phyloP scores from a whole-genome alignment of 176 grass and related monocot genomes.

The Calamus simplicifolius region DNA sequence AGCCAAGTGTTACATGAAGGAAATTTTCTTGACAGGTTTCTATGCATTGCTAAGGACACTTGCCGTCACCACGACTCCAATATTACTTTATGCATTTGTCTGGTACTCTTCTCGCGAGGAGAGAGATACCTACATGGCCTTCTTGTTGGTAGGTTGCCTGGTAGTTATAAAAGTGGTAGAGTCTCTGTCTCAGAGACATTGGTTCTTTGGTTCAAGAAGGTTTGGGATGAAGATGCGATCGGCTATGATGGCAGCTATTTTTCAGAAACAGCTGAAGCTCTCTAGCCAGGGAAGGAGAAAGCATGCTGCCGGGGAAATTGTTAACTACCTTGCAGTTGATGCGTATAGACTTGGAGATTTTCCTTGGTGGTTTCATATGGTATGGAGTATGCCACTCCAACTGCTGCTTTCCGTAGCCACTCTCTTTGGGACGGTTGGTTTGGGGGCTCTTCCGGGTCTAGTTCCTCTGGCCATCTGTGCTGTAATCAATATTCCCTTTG shows the following conservation, averaged over 20 bases:
- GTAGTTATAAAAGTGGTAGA: constrained; percentile 54
- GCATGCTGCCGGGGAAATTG: constrained; percentile 67
- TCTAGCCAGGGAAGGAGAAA: constrained; percentile 63
- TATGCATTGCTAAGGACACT: constrained; percentile 54
- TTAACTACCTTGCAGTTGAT: constrained; percentile 83
- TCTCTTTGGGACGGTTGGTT: constrained; percentile 62
- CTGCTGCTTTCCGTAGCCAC: constrained; percentile 41
- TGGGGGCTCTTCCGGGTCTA: constrained; percentile 65
- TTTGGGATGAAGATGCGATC: constrained; percentile 76
- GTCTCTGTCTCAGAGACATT: constrained; percentile 74
- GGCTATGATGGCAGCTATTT: constrained; percentile 56
- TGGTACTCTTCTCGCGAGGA: constrained; percentile 40
- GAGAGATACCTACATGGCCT: constrained; percentile 25
- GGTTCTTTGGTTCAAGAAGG: constrained; percentile 70
- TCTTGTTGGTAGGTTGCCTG: constrained; percentile 42
- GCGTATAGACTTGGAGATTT: constrained; percentile 79
- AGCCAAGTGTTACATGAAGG: constrained; percentile 42
- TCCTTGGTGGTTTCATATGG: constrained; percentile 81
- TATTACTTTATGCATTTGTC: constrained; percentile 67
- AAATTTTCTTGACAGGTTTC: constrained; percentile 53
- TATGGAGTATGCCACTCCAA: constrained; percentile 64
- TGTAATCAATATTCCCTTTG: constrained; percentile 70
- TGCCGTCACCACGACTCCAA: constrained; percentile 28
- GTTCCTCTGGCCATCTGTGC: constrained; percentile 63
- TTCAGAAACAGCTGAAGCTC: constrained; percentile 71